phyloP scores from a whole-genome alignment of 768 basidiomycete species.

The Terana coerulea region DNA sequence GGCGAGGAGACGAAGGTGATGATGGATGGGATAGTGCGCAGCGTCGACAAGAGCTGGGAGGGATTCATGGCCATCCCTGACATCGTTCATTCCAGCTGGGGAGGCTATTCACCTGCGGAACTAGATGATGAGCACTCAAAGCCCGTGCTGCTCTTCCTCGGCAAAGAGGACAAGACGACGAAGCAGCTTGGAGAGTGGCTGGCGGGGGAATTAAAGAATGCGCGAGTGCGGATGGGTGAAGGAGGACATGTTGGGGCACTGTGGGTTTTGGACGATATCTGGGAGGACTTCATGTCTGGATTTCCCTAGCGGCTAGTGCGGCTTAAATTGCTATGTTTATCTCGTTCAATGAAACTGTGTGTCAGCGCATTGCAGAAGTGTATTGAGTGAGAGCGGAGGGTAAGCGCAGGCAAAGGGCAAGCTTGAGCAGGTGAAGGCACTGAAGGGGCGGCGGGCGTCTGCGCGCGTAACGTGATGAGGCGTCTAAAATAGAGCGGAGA shows the following conservation, averaged over 20 bases:
- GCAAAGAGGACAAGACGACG: conserved; percentile 35
- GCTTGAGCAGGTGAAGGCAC: not conserved
- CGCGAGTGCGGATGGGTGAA: conserved; percentile 34
- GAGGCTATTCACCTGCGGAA: conserved; percentile 35
- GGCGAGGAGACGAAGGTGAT: conserved; percentile 40
- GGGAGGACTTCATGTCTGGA: conserved; percentile 28
- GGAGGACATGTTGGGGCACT: conserved; percentile 50
- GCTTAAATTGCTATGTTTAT: not conserved
- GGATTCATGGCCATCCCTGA: conserved; percentile 43
- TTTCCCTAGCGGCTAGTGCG: not conserved
- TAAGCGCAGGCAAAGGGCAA: no score
- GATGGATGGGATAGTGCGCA: conserved; percentile 40
- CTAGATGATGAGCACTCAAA: conserved; percentile 44
- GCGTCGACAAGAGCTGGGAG: conserved; percentile 47
- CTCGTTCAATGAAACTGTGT: no score
- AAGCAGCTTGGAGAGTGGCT: conserved; percentile 40
- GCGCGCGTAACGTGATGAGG: no score
- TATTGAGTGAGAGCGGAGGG: not conserved
- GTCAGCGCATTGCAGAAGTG: not conserved
- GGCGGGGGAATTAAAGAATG: conserved; percentile 42
- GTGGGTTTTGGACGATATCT: conserved; percentile 44
- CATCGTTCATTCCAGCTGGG: conserved; percentile 51
- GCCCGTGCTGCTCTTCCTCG: conserved; percentile 42
- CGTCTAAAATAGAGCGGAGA: no score
- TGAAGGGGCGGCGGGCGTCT: no score